Evolutionary conservation across 1,139 yeast genomes (phyloP), one percentile per base, ranked within the genome.

Genomic region (Lodderomyces orthopsilosis): DNA sequence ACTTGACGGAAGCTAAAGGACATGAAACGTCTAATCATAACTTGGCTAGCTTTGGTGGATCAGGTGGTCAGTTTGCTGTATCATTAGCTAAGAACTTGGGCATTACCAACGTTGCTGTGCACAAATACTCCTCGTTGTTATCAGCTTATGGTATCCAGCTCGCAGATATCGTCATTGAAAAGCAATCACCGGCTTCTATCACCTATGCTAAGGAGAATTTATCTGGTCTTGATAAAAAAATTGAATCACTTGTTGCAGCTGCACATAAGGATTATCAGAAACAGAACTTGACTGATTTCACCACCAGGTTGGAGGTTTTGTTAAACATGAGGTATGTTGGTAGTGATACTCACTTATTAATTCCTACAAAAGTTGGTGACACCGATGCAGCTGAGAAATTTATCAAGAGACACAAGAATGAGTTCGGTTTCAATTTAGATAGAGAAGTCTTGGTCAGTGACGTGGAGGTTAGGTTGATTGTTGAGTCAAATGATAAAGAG

Each of bases 241-340:
- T 65, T 26, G 52, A 58, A 2, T 48, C 42, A 6, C 58, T 70
- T 44, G 53, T 54, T 6, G 52, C 53, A 4, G 50, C 49, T 8
- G 75, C 74, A 1, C 49, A 56, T 24, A 41, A 52, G n/a, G 75
- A 69, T 39, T 68, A 61, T 48, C 39, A 56, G 14, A 62, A 56
- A 3, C 75, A 70, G 47, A 56, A 58, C 10, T 59, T 69, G 47
- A 48, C 57, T 6, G 53, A 46, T 2, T 59, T 60, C 41, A 42
- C 47, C 3, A 61, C 70, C 10, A 49, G 55, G 41, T 68, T 75
- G 43, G 95, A 89, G 54, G 75, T 77, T 26, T 86, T 77, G 52
- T 67, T 89, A 51, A 90, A 90, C 58, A 69, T 91, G 74, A 75
- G 94, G 55, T 91, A 87, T 59, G 79, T 81, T 48, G 97, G 97